Conservation (phyloP, 305 asterid species). For the Fraxinus albicans region DNA sequence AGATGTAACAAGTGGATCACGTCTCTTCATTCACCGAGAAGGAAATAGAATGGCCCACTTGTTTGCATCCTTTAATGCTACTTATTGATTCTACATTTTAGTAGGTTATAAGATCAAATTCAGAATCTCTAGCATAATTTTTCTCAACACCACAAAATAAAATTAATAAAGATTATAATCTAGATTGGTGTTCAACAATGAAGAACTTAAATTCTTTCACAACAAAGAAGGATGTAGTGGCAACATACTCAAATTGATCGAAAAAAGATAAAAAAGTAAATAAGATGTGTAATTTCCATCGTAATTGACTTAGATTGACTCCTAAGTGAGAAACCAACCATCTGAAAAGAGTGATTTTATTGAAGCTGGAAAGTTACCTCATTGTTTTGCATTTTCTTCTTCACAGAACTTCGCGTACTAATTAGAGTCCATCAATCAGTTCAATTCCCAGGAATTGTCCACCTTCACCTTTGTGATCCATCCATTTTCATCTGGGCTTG, state of each 20-base stretch:
- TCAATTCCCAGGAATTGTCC: slow-evolving; percentile 43
- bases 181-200: background rate
- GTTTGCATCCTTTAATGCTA: no score
- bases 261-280: background rate
- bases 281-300: background rate
- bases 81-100: no score
- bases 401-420: slow-evolving; percentile 68
- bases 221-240: background rate
- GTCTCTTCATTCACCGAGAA: no score
- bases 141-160: background rate
- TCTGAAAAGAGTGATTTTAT: slow-evolving; percentile 13
- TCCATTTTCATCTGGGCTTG: slow-evolving; percentile 38
- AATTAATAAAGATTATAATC: background rate
- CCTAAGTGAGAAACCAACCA: background rate
- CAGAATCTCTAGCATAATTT: background rate
- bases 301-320: background rate
- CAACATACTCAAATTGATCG: background rate
- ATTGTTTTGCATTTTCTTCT: slow-evolving; percentile 75
- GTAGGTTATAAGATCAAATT: no score
- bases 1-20: no score
- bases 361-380: slow-evolving; percentile 25
- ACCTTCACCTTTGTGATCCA: slow-evolving; percentile 96
- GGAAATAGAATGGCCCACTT: no score
- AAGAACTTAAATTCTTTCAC: background rate
- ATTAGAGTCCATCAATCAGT: slow-evolving; percentile 56